phyloP scores from a whole-genome alignment of 495 filamentous ascomycete genomes.

The Xeromyces bisporus region DNA sequence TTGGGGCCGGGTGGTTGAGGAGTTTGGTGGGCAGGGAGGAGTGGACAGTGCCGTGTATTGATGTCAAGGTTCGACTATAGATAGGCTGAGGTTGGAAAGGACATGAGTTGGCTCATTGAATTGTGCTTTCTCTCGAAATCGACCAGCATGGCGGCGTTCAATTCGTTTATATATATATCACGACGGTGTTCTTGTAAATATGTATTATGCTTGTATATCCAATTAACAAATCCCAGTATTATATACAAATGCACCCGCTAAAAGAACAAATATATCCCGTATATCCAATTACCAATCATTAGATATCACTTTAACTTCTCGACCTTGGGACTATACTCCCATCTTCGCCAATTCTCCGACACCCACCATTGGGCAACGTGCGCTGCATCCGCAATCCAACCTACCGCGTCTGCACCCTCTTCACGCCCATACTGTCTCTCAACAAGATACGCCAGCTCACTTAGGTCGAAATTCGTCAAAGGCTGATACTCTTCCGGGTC shows the following conservation, averaged over 20 bases:
- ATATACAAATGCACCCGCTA: not conserved
- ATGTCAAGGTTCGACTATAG: conserved; percentile 59
- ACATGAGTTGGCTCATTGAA: too few relatives aligned
- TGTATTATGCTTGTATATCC: not conserved
- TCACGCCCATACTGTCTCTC: conserved; percentile 13
- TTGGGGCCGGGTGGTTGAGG: conserved; percentile 69
- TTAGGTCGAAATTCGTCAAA: conserved; percentile 17
- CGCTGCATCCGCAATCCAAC: conserved; percentile 22
- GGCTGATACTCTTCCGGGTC: conserved; percentile 21
- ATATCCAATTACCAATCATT: too few relatives aligned
- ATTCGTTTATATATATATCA: too few relatives aligned
- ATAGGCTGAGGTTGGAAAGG: too few relatives aligned
- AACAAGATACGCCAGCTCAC: conserved; percentile 12
- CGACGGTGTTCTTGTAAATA: too few relatives aligned
- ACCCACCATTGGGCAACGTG: conserved; percentile 24
- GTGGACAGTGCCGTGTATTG: conserved; percentile 71
- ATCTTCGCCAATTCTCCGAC: conserved; percentile 11
- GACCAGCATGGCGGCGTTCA: too few relatives aligned
- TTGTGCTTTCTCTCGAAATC: too few relatives aligned
- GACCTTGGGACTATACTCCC: conserved; percentile 1
- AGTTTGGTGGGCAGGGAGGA: conserved; percentile 58
- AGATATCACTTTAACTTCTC: too few relatives aligned
- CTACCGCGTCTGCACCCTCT: conserved; percentile 18
- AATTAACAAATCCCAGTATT: not conserved
- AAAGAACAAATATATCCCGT: not conserved